Evolutionary conservation across 2,329 filamentous ascomycete species (phyloP).

Genomic region (Alternaria burnsii): DNA sequence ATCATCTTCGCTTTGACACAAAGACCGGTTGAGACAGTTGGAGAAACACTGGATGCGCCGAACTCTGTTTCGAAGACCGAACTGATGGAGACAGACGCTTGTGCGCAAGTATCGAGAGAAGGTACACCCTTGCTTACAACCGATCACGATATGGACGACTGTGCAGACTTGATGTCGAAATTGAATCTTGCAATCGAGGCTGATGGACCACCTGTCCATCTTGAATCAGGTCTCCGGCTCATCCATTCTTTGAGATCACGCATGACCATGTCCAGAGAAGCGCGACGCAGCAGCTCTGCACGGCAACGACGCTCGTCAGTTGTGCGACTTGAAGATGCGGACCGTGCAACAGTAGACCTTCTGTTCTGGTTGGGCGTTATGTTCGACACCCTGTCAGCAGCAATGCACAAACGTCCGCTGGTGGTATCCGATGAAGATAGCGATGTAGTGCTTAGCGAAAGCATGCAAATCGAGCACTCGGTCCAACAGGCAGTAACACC

Average conservation of each 20-base stretch:
- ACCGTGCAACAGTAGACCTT: slow-evolving; percentile 60
- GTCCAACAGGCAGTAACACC: neutral
- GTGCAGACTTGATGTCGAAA: slow-evolving; percentile 42
- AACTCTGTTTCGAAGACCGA: neutral
- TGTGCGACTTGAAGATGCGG: slow-evolving; percentile 41
- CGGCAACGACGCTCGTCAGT: slow-evolving; percentile 25
- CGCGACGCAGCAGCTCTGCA: slow-evolving; percentile 18
- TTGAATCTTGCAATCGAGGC: slow-evolving; percentile 45
- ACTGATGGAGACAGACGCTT: neutral
- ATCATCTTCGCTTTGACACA: slow-evolving; percentile 59
- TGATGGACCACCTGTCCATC: slow-evolving; percentile 50
- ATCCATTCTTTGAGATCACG: slow-evolving; percentile 49
- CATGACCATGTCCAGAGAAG: slow-evolving; percentile 34
- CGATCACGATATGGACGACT: slow-evolving; percentile 34
- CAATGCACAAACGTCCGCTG: slow-evolving; percentile 59
- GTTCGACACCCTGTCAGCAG: slow-evolving; percentile 66
- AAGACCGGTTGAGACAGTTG: slow-evolving; percentile 44
- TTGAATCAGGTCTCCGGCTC: slow-evolving; percentile 53
- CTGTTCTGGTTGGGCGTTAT: slow-evolving; percentile 68
- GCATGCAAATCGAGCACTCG: slow-evolving; percentile 13
- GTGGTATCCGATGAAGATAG: slow-evolving; percentile 59
- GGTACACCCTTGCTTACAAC: slow-evolving; percentile 1
- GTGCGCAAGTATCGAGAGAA: neutral
- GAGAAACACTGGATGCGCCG: neutral
- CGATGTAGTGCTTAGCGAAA: slow-evolving; percentile 42